A percentile compares a stretch with the other conserved stretches of the same genome.
Evolutionary conservation across 495 filamentous ascomycete species (phyloP).

Genomic region (Penicillium fimorum): DNA sequence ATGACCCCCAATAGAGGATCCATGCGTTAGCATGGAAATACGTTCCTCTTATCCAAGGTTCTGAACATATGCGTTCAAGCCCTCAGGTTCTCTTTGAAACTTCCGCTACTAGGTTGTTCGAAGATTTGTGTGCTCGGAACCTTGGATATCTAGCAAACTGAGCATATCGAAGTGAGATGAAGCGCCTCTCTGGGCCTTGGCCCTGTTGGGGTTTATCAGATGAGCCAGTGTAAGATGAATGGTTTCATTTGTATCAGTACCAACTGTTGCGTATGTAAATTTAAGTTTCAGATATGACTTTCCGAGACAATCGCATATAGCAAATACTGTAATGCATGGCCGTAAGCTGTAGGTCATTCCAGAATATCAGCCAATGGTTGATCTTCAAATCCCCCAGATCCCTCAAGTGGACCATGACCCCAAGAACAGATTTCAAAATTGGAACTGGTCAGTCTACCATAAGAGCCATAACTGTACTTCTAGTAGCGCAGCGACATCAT

Average conservation of each 20-base stretch:
- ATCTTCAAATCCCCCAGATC: not conserved
- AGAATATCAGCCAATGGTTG: not conserved
- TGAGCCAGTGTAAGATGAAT: not conserved
- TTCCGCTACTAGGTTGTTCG: not conserved
- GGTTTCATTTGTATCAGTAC: not conserved
- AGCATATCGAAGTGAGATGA: not conserved
- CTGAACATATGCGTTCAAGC: no score
- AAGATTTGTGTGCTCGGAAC: not conserved
- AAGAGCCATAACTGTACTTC: constrained; percentile 8
- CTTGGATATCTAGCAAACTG: not conserved
- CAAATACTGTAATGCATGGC: not conserved
- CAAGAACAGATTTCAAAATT: not conserved
- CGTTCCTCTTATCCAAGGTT: no score
- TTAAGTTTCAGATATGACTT: not conserved
- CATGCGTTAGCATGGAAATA: no score
- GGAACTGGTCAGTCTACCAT: not conserved
- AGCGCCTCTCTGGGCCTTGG: not conserved
- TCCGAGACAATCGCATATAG: not conserved
- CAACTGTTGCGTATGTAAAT: not conserved
- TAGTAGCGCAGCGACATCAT: not conserved
- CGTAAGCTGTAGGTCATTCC: not conserved
- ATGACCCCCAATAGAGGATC: no score
- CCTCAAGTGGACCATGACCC: not conserved
- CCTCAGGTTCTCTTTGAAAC: no score
- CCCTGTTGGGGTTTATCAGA: not conserved